A percentile compares a stretch with the other conserved stretches of the same genome.
phyloP scores from a whole-genome alignment of 73 alveolate species.

The Tetrahymena malaccensis region DNA sequence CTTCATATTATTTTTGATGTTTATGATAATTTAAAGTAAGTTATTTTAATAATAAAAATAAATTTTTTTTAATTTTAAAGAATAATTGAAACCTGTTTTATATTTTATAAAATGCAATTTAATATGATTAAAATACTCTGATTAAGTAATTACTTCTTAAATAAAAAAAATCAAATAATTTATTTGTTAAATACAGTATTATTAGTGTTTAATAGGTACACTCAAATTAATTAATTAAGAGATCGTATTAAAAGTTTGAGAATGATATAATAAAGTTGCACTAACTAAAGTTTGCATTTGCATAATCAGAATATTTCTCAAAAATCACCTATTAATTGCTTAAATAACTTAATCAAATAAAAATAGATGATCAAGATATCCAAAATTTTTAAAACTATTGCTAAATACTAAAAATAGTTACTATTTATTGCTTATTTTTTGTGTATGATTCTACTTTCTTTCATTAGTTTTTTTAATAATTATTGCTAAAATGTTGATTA shows the following conservation, averaged over 20 bases:
- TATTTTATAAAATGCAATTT: neutral
- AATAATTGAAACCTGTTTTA: too few relatives aligned
- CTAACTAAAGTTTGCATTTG: neutral
- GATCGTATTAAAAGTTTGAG: neutral
- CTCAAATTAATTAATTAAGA: too few relatives aligned
- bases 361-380: neutral
- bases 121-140: neutral
- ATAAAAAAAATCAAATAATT: too few relatives aligned
- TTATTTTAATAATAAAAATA: too few relatives aligned
- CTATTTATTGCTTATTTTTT: neutral
- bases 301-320: neutral
- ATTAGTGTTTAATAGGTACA: neutral
- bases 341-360: neutral
- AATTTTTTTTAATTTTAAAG: too few relatives aligned
- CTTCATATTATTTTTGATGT: too few relatives aligned
- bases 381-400: neutral
- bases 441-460: neutral
- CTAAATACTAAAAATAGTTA: neutral
- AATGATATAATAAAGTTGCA: neutral
- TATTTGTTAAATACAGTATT: too few relatives aligned
- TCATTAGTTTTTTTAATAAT: neutral
- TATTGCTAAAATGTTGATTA: neutral
- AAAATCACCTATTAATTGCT: neutral
- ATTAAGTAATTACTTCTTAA: too few relatives aligned
- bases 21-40: too few relatives aligned